Conservation (phyloP, 257 asterid genomes). For the Solanum rostratum region DNA sequence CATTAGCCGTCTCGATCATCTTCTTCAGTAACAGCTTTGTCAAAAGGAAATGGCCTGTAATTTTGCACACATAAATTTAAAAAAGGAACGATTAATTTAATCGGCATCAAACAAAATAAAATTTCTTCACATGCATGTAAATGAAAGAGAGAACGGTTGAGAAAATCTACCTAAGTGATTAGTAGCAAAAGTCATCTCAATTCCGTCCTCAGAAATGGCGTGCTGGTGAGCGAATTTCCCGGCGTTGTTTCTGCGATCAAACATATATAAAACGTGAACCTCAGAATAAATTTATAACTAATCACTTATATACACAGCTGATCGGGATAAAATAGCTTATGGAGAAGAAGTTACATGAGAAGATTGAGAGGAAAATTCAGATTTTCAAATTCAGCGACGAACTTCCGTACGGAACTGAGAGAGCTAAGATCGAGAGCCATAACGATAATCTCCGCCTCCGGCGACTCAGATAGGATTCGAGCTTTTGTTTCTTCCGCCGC, state of each 20-base stretch:
- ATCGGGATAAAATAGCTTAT: not conserved
- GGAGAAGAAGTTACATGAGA: slow-evolving; percentile 40
- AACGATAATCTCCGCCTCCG: slow-evolving; percentile 50
- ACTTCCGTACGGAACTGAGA: slow-evolving; percentile 52
- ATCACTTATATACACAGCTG: not conserved
- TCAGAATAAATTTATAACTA: not conserved
- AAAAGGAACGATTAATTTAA: not conserved
- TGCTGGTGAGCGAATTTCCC: slow-evolving; percentile 81
- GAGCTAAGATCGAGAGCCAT: slow-evolving; percentile 89
- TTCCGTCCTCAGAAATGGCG: slow-evolving; percentile 76
- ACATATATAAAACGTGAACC: not conserved
- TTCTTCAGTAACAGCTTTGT: slow-evolving; percentile 69
- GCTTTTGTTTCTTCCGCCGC: slow-evolving; percentile 71
- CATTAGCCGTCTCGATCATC: slow-evolving; percentile 52
- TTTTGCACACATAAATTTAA: not conserved
- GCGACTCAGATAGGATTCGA: slow-evolving; percentile 56
- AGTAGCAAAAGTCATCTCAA: slow-evolving; percentile 96
- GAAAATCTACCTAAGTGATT: slow-evolving; percentile 59
- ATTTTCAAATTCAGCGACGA: slow-evolving; percentile 52
- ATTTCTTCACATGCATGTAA: not conserved
- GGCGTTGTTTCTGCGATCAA: slow-evolving; percentile 67
- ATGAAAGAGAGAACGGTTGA: not conserved
- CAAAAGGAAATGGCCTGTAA: slow-evolving; percentile 69
- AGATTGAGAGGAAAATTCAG: slow-evolving; percentile 69
- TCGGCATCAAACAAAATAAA: not conserved